Base-by-base conservation (phyloP, 495 filamentous ascomycete species). In the Sabuloglossum arenarium region DNA sequence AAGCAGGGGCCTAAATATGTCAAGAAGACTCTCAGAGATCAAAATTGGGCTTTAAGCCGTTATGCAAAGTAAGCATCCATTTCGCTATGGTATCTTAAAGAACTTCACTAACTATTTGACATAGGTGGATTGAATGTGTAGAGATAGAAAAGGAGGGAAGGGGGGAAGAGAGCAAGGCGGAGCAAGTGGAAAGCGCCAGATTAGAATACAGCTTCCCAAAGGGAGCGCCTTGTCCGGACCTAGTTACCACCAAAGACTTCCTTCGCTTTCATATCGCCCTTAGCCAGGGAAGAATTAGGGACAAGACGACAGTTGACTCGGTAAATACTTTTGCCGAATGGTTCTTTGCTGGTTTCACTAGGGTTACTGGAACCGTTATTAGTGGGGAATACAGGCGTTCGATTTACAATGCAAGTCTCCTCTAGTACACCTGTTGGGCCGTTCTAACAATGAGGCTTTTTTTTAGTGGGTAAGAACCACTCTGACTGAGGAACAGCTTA, bases 311-410 rank as follows among this genome's bases (percentile, higher is more conserved):
- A 12, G 52, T 46, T 19, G 57, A 61, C 53, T 56, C 45, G 34
- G 5, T 59, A 11, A 59, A 59, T 57, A 56, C 58, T 42, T 59
- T 61, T 54, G 53, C 45, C 28, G 28, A 61, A 39, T 59, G 58
- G 43, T 56, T 59, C 23, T 59, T 61, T 29, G 57, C 58, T 45
- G 53, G 46, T 37, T 61, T 61, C 47, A 28, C 57, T 46, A 21
- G 46, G 53, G 54, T 61, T 25, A 54, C 53, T 19, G 57, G 32
- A 34, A 61, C 49, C 54, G 53, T 24, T 28, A 54, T 61, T 27
- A 21, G 27, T 14, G 37, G 54, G 31, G 60, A 61, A 49, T 54
- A 61, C 45, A 56, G 57, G 50, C 6, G 24, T 24, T 54, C 23
- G 24, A 51, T 56, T 29, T 61, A 42, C 27, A 23, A 54, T 47